These are phyloP conservation scores for Malus hybrid DNA, from an alignment of 331 rosid species.

Conservation along the genomic window DNA sequence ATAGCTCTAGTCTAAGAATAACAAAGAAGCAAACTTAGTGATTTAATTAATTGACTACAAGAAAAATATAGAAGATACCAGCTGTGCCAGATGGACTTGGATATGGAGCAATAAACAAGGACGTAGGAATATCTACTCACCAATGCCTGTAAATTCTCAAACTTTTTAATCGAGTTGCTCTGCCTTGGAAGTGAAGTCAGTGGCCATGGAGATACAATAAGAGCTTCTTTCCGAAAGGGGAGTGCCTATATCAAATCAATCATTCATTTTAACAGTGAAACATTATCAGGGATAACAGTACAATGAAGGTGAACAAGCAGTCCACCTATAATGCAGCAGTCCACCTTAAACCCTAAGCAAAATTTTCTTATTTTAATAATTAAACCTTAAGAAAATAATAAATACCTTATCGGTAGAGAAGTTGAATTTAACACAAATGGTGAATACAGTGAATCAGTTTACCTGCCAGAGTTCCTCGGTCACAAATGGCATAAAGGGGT, in stretches of 20 bases:
- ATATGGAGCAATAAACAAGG: background rate
- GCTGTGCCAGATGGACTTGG: background rate
- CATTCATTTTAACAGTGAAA: background rate
- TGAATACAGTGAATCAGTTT: background rate
- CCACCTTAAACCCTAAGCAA: background rate
- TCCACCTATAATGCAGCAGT: background rate
- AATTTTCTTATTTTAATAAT: background rate
- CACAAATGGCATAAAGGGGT: conserved; percentile 97
- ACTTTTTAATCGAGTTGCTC: conserved; percentile 56
- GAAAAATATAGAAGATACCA: background rate
- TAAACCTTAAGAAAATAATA: background rate
- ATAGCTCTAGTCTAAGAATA: conserved; percentile 60
- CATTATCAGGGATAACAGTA: background rate
- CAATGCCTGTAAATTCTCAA: conserved; percentile 83
- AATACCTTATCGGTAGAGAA: background rate
- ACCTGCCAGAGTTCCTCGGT: conserved; percentile 99
- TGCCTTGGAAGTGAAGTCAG: conserved; percentile 64
- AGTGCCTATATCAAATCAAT: conserved; percentile 55
- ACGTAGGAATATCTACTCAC: conserved; percentile 34
- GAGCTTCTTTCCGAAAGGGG: conserved; percentile 70
- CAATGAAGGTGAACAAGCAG: background rate
- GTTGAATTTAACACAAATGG: background rate
- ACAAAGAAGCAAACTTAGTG: conserved; percentile 7
- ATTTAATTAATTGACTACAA: background rate
- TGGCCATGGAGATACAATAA: conserved; percentile 85